Evolutionary conservation across 2,329 filamentous ascomycete species (phyloP), one percentile per base, ranked within the genome.

Genomic region (Aspergillus fumigatus): DNA sequence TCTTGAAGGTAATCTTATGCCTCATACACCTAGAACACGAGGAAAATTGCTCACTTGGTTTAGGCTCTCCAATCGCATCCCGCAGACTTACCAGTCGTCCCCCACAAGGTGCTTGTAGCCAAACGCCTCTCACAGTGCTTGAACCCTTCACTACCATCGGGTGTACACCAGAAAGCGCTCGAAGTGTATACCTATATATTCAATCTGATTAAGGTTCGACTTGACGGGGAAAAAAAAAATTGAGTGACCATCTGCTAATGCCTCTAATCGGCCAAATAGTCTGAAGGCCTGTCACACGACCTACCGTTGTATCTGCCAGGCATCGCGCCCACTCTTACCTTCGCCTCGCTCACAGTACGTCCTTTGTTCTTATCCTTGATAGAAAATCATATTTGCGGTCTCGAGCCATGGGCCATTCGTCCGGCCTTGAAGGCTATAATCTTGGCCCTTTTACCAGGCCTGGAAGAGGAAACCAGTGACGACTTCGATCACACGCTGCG

Each of bases 401-500:
- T 97, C 35, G 83, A 92, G 61, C 79, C 87, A 32, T 80, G 81
- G 56, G 83, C 88, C 6, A 79, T 99, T 48, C 85, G 93, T 17
- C 92, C 94, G 3, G 92, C 93, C 1, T 82, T 97, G 75, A 97
- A 96, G 73, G 89, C 92, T 7, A 84, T 97, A 14, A 87, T 97
- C 58, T 78, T 99, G 21, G 88, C 90, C n/a, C 79, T 99, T 29
- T 79, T 99, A 3, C 94, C 94, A 0, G 94, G 92, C 0, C 76
- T 99, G 2, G 94, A 99, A 73, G 94, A 99, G 63, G 94, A 97
- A 72, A 95, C 91, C 8, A 95, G 92, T 62, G 94, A 99, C 70
- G 95, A 99, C 70, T 99, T 97, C 72, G 93, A 97, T 60, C 84
- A 89, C 53, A 95, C 92, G 1, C 73, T 96, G 55, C 84, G 83